Conservation (phyloP, 2,329 filamentous ascomycete genomes). For the Talaromyces sp. region DNA sequence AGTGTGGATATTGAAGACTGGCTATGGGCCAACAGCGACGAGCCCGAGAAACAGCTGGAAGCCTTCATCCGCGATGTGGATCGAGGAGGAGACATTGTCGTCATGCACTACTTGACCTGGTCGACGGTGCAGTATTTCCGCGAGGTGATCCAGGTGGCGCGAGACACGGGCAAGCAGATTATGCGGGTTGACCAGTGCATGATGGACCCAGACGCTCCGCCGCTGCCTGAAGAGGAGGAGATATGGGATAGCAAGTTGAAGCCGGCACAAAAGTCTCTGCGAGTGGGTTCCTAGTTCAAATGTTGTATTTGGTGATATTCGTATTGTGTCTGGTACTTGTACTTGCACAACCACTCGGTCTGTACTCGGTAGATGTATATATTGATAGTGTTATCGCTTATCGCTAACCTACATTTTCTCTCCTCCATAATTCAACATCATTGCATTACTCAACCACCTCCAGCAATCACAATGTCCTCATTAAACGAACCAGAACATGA, state of each 20-base stretch:
- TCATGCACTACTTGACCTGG: slow-evolving; percentile 65
- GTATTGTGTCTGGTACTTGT: background rate
- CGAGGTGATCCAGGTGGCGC: slow-evolving; percentile 61
- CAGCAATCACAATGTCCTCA: background rate
- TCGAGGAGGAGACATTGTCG: slow-evolving; percentile 59
- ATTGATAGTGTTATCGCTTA: background rate
- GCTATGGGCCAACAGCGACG: slow-evolving; percentile 58
- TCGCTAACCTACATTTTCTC: background rate
- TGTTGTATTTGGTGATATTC: background rate
- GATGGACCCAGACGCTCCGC: slow-evolving; percentile 56
- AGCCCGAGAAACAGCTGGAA: slow-evolving; percentile 62
- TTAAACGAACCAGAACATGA: background rate
- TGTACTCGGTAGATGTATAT: background rate
- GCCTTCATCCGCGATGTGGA: slow-evolving; percentile 60
- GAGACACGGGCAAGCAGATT: slow-evolving; percentile 57
- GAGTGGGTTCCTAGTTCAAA: background rate
- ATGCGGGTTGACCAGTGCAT: slow-evolving; percentile 65
- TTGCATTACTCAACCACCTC: background rate
- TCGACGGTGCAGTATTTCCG: slow-evolving; percentile 59
- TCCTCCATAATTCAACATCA: background rate
- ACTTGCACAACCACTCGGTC: background rate
- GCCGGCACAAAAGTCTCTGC: background rate
- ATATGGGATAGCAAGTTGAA: background rate
- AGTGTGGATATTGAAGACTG: slow-evolving; percentile 68
- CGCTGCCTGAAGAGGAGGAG: background rate